A percentile compares a stretch with the other conserved stretches of the same genome.
phyloP scores from a whole-genome alignment of 495 filamentous ascomycete genomes.

The Aspergillus homomorphus region DNA sequence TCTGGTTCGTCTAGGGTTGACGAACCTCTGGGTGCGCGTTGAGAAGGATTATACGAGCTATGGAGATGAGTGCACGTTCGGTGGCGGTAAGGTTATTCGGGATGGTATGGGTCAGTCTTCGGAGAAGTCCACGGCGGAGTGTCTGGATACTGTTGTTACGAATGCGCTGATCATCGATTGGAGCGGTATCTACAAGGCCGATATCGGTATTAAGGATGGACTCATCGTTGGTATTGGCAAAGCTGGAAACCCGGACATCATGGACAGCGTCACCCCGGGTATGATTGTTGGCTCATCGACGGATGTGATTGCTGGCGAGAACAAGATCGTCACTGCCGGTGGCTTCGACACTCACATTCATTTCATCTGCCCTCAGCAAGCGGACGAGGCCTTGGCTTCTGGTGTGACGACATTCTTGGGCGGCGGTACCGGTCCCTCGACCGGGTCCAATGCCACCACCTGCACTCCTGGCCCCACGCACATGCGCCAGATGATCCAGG shows the following conservation, averaged over 20 bases:
- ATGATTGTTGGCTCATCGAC: conserved; percentile 89
- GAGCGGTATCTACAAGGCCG: conserved; percentile 93
- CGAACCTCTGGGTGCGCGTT: conserved; percentile 87
- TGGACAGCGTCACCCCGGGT: conserved; percentile 77
- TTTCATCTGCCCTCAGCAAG: conserved; percentile 96
- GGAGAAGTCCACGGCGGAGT: conserved; percentile 65
- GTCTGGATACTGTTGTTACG: conserved; percentile 83
- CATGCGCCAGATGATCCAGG: conserved; percentile 91
- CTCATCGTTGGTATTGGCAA: conserved; percentile 90
- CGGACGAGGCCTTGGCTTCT: conserved; percentile 76
- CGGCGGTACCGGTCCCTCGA: conserved; percentile 91
- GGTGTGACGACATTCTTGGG: conserved; percentile 92
- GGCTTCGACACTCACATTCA: conserved; percentile 94
- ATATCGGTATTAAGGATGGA: conserved; percentile 91
- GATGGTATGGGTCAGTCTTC: conserved; percentile 97
- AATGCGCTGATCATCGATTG: conserved; percentile 93
- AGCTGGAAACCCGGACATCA: conserved; percentile 94
- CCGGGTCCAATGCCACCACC: conserved; percentile 92
- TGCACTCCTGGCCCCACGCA: conserved; percentile 86
- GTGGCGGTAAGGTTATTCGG: conserved; percentile 88
- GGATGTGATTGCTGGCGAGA: conserved; percentile 93
- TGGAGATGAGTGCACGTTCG: conserved; percentile 95
- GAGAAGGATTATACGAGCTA: conserved; percentile 83
- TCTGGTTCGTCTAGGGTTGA: conserved; percentile 73
- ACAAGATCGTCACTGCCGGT: conserved; percentile 89